Evolutionary conservation across 257 asterid genomes (phyloP), one percentile per base, ranked within the genome.

Genomic region (Solanum rostratum): DNA sequence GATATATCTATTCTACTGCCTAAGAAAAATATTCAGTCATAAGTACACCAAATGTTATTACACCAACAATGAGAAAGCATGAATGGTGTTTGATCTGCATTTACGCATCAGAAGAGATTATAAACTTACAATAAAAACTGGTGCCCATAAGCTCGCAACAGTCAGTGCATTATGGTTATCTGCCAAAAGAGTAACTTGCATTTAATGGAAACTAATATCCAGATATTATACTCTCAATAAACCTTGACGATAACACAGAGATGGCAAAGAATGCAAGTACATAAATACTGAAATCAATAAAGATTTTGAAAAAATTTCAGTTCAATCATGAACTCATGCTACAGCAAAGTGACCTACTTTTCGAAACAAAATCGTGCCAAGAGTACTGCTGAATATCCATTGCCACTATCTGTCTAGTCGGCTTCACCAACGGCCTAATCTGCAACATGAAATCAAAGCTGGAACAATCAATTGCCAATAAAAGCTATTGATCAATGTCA

Each of bases 111-210:
- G 33, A 76, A 80, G 69, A 79, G 80, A 83, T 55, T 89, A 50
- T 84, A 60, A 57, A 89, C 98, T 94, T 90, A 97, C 99, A 85
- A 92, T 80, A 84, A 95, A 76, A 84, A 97, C 98, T 52, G 98
- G 99, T 80, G 94, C 95, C 99, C 99, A 97, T 85, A 97, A 90
- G 94, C 97, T 91, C 85, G 90, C 90, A 30, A 97, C 88, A 7
- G 99, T 90, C 68, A 94, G 82, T 79, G 97, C 97, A 89, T 95
- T 97, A 88, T 95, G 93, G 88, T 97, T 97, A 89, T 95, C 99
- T 97, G 88, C 93, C 92, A 80, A 66, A 76, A 76, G 46, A 76
- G 82, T 76, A 76, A 27, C 45, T 49, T 49, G 15, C 57, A 76
- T 52, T 76, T 76, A 76, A 27, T 76, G 82, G 63, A 76, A 76